Evolutionary conservation across 306 rosid genomes (phyloP).

Genomic region (Corylus avellana): DNA sequence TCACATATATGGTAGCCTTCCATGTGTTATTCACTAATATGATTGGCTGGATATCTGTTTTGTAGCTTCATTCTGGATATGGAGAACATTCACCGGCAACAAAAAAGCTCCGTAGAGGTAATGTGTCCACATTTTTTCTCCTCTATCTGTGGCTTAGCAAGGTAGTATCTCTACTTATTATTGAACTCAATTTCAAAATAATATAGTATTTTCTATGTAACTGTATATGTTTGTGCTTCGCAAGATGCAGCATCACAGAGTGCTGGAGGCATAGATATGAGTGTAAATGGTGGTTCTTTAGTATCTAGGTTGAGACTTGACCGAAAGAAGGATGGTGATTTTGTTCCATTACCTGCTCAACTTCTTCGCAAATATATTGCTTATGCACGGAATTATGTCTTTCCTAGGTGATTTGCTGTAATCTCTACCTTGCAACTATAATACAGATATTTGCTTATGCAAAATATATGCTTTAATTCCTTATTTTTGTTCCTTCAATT

Average conservation of each 20-base stretch:
- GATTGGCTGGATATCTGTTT: conserved; percentile 15
- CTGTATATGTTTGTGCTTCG: conserved; percentile 46
- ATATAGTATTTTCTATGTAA: conserved; percentile 23
- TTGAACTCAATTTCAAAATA: conserved; percentile 21
- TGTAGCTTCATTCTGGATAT: conserved; percentile 79
- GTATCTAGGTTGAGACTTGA: conserved; percentile 78
- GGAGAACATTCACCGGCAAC: conserved; percentile 59
- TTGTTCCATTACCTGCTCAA: conserved; percentile 81
- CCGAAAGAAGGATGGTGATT: conserved; percentile 60
- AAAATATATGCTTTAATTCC: conserved; percentile 17
- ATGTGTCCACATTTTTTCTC: conserved; percentile 18
- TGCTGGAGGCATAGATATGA: conserved; percentile 44
- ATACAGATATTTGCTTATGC: conserved; percentile 24
- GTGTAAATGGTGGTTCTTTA: conserved; percentile 55
- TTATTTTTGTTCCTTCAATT: not conserved
- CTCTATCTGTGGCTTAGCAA: conserved; percentile 24
- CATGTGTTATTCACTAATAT: conserved; percentile 2
- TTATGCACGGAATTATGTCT: conserved; percentile 78
- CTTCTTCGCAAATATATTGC: conserved; percentile 93
- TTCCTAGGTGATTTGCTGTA: conserved; percentile 70
- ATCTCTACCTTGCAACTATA: conserved; percentile 23
- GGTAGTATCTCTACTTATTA: conserved; percentile 18
- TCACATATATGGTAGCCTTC: not conserved
- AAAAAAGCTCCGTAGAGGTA: conserved; percentile 68
- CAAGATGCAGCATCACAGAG: conserved; percentile 47